A percentile compares a stretch with the other conserved stretches of the same genome.
Evolutionary conservation across 331 rosid genomes (phyloP).

Genomic region (Malus hybrid): DNA sequence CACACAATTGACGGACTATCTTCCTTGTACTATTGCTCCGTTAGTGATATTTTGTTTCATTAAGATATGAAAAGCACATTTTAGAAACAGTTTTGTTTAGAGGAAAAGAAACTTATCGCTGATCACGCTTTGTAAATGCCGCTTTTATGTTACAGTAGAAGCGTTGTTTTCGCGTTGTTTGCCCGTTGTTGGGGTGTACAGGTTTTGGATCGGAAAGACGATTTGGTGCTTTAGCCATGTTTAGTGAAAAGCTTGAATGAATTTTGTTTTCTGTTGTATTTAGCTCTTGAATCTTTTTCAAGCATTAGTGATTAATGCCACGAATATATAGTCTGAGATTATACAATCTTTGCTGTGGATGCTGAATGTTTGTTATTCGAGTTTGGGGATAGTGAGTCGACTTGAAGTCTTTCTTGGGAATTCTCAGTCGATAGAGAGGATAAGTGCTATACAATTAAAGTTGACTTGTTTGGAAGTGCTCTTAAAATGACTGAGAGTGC

Average conservation of each 20-base stretch:
- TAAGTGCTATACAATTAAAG: neutral
- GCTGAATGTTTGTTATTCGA: neutral
- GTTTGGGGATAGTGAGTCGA: no score
- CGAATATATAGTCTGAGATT: no score
- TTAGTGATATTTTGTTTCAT: constrained; percentile 20
- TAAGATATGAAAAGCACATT: neutral
- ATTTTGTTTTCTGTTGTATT: neutral
- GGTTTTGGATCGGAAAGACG: neutral
- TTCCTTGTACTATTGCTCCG: constrained; percentile 1
- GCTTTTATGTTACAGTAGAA: neutral
- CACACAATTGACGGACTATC: neutral
- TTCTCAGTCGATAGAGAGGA: neutral
- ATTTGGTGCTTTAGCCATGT: neutral
- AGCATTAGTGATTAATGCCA: neutral
- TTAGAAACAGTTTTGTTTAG: neutral
- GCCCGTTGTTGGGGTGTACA: neutral
- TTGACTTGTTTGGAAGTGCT: no score
- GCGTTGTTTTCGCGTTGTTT: neutral
- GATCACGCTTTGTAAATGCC: neutral
- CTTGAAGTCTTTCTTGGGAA: neutral
- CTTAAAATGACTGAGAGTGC: no score
- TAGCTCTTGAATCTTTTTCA: neutral
- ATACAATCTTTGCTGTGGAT: no score
- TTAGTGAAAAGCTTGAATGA: neutral
- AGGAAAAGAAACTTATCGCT: neutral